A percentile compares a stretch with the other conserved stretches of the same genome.
Evolutionary conservation across 768 basidiomycete genomes (phyloP).

Genomic region (Suillus variegatus): DNA sequence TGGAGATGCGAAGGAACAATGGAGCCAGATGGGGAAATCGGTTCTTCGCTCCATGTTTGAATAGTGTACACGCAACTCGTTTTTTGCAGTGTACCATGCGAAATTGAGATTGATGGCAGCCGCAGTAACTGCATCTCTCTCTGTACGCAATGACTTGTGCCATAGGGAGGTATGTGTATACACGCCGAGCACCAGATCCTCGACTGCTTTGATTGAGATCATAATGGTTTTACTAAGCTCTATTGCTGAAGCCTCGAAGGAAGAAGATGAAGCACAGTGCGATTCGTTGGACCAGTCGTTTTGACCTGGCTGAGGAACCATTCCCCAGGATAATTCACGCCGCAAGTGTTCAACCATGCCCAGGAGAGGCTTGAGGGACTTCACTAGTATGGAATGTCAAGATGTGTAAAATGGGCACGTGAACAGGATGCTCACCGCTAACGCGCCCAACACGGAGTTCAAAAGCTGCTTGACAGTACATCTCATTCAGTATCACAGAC

Average conservation of each 20-base stretch:
- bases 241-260: constrained; percentile 29
- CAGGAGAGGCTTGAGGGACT: constrained; percentile 44
- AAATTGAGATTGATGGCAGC: constrained; percentile 24
- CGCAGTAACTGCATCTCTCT: constrained; percentile 16
- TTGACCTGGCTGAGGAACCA: constrained; percentile 20
- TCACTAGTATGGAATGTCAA: constrained; percentile 29
- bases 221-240: constrained; percentile 38
- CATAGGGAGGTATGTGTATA: constrained; percentile 18
- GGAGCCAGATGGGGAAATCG: neutral
- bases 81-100: constrained; percentile 27
- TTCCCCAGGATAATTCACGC: constrained; percentile 46
- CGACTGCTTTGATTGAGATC: constrained; percentile 35
- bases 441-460: constrained; percentile 47
- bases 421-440: constrained; percentile 33
- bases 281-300: too few species aligned
- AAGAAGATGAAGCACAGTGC: constrained; percentile 14
- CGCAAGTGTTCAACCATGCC: constrained; percentile 46
- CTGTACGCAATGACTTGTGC: constrained; percentile 6
- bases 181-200: constrained; percentile 34
- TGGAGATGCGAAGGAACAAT: constrained; percentile 30
- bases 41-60: neutral
- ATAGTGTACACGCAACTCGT: constrained; percentile 31
- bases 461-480: constrained; percentile 47
- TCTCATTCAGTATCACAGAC: constrained; percentile 40
- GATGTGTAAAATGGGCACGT: neutral